Conservation (phyloP, 2,329 filamentous ascomycete genomes). For the Davidsoniella eucalypti region DNA sequence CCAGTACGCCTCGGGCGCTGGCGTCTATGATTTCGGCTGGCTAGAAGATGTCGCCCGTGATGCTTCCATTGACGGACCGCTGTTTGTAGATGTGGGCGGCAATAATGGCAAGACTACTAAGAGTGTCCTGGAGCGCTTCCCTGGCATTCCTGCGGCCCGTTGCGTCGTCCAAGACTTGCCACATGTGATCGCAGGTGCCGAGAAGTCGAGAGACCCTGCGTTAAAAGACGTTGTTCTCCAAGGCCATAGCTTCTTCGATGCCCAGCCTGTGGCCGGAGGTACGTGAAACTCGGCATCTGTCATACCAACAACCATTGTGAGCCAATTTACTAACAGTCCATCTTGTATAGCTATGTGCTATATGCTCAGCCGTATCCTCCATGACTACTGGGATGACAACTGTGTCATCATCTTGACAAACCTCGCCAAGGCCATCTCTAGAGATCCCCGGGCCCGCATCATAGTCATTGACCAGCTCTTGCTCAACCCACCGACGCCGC, state of each 20-base stretch:
- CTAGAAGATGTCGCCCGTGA: constrained; percentile 12
- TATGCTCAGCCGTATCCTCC: constrained; percentile 22
- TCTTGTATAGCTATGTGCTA: constrained; percentile 20
- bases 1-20: constrained; percentile 13
- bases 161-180: constrained; percentile 21
- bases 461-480: constrained; percentile 21
- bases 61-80: constrained; percentile 4
- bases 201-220: constrained; percentile 11
- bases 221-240: constrained; percentile 15
- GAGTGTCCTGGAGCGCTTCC: constrained; percentile 16
- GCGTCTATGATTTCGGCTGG: constrained; percentile 2
- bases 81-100: constrained; percentile 23
- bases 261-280: constrained; percentile 20
- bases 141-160: constrained; percentile 16
- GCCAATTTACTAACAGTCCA: neutral
- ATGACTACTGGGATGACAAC: constrained; percentile 22
- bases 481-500: constrained; percentile 16
- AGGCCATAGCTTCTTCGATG: constrained; percentile 18
- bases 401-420: constrained; percentile 18
- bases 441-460: constrained; percentile 18
- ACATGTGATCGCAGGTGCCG: constrained; percentile 18
- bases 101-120: constrained; percentile 19
- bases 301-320: neutral
- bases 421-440: constrained; percentile 11
- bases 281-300: neutral